Evolutionary conservation across 164 flowering plant species (phyloP).

Genomic region (Macadamia integrifolia): DNA sequence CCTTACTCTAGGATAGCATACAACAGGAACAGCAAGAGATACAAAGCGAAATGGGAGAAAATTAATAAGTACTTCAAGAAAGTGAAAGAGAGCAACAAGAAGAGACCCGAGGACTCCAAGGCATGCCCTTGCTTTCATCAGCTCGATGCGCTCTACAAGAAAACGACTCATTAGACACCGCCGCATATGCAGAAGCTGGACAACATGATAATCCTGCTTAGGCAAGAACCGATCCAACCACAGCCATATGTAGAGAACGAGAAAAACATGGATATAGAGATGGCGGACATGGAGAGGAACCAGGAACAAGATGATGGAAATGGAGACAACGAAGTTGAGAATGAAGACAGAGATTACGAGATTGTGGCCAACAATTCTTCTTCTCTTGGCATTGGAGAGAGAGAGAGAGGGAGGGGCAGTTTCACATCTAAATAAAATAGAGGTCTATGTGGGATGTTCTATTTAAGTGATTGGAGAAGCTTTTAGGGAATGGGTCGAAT

Average conservation of each 20-base stretch:
- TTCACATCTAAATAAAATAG: neutral
- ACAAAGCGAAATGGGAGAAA: conserved; percentile 77
- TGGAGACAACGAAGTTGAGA: neutral
- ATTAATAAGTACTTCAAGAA: conserved; percentile 69
- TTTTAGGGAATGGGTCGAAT: neutral
- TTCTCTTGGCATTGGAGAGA: neutral
- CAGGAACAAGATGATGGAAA: neutral
- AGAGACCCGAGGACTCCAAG: conserved; percentile 49
- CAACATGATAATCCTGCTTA: conserved; percentile 11
- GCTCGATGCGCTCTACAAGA: conserved; percentile 49
- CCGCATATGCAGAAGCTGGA: conserved; percentile 22
- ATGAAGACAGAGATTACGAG: neutral
- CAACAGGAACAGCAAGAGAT: conserved; percentile 48
- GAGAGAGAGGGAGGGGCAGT: neutral
- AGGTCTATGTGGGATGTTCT: neutral
- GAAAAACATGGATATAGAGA: neutral
- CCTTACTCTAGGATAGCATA: conserved; percentile 22
- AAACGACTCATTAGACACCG: conserved; percentile 7
- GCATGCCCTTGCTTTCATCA: conserved; percentile 64
- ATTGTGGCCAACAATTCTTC: conserved; percentile 2
- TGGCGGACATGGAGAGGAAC: neutral
- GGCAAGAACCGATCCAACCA: neutral
- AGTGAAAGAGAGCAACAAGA: conserved; percentile 54
- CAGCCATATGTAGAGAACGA: neutral
- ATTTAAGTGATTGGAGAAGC: neutral